Evolutionary conservation across 179 eudicot genomes (phyloP).

Genomic region (Spinacia oleracea): DNA sequence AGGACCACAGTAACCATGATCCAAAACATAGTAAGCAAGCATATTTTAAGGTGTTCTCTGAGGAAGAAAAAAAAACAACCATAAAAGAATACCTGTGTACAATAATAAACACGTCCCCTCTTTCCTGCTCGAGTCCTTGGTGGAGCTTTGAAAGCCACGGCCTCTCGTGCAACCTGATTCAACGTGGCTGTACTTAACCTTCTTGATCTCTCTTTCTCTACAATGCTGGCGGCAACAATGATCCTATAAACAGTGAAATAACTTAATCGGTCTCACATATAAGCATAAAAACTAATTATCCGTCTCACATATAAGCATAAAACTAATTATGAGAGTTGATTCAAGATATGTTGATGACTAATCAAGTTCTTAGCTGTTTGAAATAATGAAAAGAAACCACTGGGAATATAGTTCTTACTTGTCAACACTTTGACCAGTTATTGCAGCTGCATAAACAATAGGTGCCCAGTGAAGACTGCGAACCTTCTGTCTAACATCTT

Average conservation of each 20-base stretch:
- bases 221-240: constrained; percentile 71
- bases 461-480: constrained; percentile 97
- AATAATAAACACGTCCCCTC: constrained; percentile 93
- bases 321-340: background rate
- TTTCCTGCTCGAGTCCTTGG: constrained; percentile 93
- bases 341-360: background rate
- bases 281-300: background rate
- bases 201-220: constrained; percentile 91
- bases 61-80: background rate
- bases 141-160: constrained; percentile 93
- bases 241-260: constrained; percentile 45
- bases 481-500: constrained; percentile 82
- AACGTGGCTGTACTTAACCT: constrained; percentile 76
- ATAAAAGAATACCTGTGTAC: constrained; percentile 72
- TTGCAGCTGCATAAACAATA: constrained; percentile 91
- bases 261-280: background rate
- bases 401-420: constrained; percentile 59
- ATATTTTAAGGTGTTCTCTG: background rate
- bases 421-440: constrained; percentile 83
- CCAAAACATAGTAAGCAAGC: background rate
- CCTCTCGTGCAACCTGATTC: constrained; percentile 88
- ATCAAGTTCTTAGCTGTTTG: background rate
- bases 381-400: constrained; percentile 3
- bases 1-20: background rate
- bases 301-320: background rate